Evolutionary conservation across 441 rosid genomes (phyloP).

Genomic region (Melastoma candidum): DNA sequence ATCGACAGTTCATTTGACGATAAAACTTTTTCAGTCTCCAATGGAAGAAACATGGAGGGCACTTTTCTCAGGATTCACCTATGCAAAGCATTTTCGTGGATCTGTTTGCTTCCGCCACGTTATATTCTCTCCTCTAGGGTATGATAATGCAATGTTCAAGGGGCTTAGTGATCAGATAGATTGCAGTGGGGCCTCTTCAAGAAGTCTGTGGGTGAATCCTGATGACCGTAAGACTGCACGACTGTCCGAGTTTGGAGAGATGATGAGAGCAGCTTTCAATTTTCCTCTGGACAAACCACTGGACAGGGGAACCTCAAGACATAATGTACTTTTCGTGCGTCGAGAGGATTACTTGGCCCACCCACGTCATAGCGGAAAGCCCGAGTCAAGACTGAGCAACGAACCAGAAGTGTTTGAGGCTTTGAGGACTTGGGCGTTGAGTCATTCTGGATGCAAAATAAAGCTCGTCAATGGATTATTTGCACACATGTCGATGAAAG

Average conservation of each 20-base stretch:
- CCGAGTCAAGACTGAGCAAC: constrained; percentile 75
- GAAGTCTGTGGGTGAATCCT: constrained; percentile 54
- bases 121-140: constrained; percentile 72
- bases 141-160: constrained; percentile 66
- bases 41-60: constrained; percentile 87
- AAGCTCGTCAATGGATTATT: constrained; percentile 72
- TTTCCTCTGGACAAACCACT: constrained; percentile 50
- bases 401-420: constrained; percentile 76
- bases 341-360: constrained; percentile 93
- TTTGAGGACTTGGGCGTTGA: constrained; percentile 52
- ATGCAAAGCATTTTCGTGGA: constrained; percentile 67
- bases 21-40: constrained; percentile 42
- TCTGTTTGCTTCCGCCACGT: constrained; percentile 81
- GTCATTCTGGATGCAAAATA: constrained; percentile 48
- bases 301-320: constrained; percentile 36
- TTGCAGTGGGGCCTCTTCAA: constrained; percentile 61
- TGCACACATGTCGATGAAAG: constrained; percentile 89
- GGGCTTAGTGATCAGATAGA: constrained; percentile 46
- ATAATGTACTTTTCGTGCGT: constrained; percentile 72
- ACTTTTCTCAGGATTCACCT: constrained; percentile 57
- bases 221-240: constrained; percentile 59
- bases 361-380: constrained; percentile 77
- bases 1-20: not conserved
- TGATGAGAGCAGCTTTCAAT: constrained; percentile 73
- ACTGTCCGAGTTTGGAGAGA: constrained; percentile 84